These are phyloP conservation scores for Globisporangium nodosum DNA, from an alignment of 352 stramenopile genomes.

Conservation along the genomic window DNA sequence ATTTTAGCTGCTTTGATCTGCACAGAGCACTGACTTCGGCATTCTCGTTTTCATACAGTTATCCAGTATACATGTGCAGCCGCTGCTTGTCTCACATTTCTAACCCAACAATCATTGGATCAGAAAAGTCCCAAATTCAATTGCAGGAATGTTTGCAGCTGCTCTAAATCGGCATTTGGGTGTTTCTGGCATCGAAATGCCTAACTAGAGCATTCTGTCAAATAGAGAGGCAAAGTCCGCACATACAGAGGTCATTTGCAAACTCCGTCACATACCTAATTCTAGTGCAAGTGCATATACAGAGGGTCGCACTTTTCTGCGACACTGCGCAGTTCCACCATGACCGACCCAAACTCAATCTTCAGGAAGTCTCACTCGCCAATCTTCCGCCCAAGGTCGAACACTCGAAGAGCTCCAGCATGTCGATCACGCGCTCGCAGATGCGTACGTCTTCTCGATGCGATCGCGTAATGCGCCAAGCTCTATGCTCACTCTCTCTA, in stretches of 20 bases:
- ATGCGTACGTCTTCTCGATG: slow-evolving; percentile 7
- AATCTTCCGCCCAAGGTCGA: background rate
- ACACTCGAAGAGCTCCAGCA: background rate
- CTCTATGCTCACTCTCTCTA: background rate
- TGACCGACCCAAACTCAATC: background rate
- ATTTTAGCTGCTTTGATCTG: too few species aligned
- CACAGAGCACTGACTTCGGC: too few species aligned
- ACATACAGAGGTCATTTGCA: background rate
- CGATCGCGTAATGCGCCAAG: background rate
- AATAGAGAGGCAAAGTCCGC: background rate
- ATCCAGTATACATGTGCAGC: too few species aligned
- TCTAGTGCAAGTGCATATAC: background rate
- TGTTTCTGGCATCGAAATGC: too few species aligned
- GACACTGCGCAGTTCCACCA: background rate
- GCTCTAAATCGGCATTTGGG: too few species aligned
- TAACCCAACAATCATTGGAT: too few species aligned
- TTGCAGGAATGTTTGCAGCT: too few species aligned
- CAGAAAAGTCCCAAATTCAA: slow-evolving; percentile 9
- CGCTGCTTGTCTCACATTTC: too few species aligned
- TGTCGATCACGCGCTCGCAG: slow-evolving; percentile 16
- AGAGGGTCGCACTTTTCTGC: background rate
- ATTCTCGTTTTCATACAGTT: too few species aligned
- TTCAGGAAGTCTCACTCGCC: background rate
- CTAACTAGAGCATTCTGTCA: too few species aligned
- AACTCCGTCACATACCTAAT: background rate